phyloP scores from a whole-genome alignment of 495 filamentous ascomycete species.

The Achaetomiella virescens region DNA sequence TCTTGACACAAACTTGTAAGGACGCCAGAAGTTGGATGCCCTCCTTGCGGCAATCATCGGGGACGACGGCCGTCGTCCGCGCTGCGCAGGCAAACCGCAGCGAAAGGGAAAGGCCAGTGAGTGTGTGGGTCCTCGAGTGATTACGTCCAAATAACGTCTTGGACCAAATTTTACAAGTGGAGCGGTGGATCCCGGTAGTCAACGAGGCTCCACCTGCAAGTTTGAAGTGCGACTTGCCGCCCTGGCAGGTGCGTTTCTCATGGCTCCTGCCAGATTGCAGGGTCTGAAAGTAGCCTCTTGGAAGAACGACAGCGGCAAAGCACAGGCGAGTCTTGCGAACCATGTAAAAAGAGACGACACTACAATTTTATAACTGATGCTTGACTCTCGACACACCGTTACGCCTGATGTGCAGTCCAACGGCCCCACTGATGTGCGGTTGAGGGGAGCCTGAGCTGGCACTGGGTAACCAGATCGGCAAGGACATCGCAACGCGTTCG shows the following conservation, averaged over 20 bases:
- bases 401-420: no score
- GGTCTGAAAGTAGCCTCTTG: no score
- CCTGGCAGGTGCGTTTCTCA: no score
- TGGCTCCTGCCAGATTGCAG: not conserved
- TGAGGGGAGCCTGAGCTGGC: slow-evolving; percentile 9
- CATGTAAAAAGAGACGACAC: no score
- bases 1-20: no score
- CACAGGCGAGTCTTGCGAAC: no score
- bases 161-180: slow-evolving; percentile 27
- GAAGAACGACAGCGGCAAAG: no score
- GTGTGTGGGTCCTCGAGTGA: slow-evolving; percentile 15
- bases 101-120: slow-evolving; percentile 9
- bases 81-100: not conserved
- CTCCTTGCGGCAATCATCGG: not conserved
- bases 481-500: not conserved
- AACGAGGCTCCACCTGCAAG: slow-evolving; percentile 6
- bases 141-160: slow-evolving; percentile 17
- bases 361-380: no score
- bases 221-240: not conserved
- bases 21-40: no score
- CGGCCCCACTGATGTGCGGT: no score
- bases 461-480: slow-evolving; percentile 9
- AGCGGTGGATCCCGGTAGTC: slow-evolving; percentile 17
- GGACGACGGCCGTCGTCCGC: not conserved
- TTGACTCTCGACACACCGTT: no score